Evolutionary conservation across 1,284 basidiomycete species (phyloP).

Genomic region (Marasmius fiardii): DNA sequence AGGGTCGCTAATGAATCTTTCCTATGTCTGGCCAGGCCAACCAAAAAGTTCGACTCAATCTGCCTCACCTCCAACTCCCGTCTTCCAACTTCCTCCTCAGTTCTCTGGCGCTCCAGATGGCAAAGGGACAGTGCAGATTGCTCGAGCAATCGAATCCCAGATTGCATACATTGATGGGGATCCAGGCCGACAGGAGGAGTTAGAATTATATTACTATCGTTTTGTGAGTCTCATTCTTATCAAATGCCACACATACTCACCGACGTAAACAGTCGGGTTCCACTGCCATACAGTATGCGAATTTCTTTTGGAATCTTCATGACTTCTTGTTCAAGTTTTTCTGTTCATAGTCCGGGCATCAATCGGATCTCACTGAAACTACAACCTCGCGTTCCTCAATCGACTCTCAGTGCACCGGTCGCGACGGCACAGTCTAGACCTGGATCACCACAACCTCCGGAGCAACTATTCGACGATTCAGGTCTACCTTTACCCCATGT

Average conservation of each 20-base stretch:
- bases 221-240: constrained; percentile 24
- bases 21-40: background rate
- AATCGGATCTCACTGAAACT: constrained; percentile 38
- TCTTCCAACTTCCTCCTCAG: background rate
- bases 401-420: constrained; percentile 14
- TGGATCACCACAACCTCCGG: constrained; percentile 14
- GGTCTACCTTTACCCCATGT: constrained; percentile 32
- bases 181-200: constrained; percentile 22
- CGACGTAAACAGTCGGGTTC: constrained; percentile 27
- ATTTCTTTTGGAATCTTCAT: background rate
- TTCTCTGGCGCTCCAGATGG: constrained; percentile 3
- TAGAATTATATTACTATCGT: constrained; percentile 38
- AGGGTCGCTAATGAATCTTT: background rate
- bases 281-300: constrained; percentile 21
- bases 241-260: background rate
- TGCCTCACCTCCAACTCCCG: background rate
- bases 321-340: constrained; percentile 6
- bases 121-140: constrained; percentile 17
- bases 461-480: constrained; percentile 28
- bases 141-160: constrained; percentile 31
- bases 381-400: constrained; percentile 18
- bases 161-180: constrained; percentile 36
- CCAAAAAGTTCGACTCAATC: background rate
- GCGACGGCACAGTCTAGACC: constrained; percentile 17
- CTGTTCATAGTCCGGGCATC: constrained; percentile 32